A percentile compares a stretch with the other conserved stretches of the same genome.
Evolutionary conservation across 495 filamentous ascomycete genomes (phyloP).

Genomic region (Penicillium pancosmium): DNA sequence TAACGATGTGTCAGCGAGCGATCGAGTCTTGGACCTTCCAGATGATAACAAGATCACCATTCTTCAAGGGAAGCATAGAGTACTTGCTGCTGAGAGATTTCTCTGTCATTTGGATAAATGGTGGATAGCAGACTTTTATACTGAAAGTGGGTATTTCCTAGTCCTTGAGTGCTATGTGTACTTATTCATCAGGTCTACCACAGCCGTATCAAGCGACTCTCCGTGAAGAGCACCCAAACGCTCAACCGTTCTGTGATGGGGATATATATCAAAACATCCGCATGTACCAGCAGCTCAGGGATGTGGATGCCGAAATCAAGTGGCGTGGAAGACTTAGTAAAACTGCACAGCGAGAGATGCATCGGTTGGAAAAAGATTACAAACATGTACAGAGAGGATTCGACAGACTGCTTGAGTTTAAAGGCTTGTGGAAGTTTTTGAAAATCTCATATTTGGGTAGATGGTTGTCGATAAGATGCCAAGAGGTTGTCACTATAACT

Average conservation of each 20-base stretch:
- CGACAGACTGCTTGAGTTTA: background rate
- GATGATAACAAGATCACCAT: background rate
- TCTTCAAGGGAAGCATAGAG: background rate
- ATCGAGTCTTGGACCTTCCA: background rate
- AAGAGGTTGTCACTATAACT: background rate
- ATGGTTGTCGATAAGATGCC: background rate
- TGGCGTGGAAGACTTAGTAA: conserved; percentile 14
- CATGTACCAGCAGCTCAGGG: conserved; percentile 11
- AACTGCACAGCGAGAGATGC: conserved; percentile 1
- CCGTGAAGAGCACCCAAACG: conserved; percentile 15
- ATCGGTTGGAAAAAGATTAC: conserved; percentile 9
- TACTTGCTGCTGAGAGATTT: conserved; percentile 8
- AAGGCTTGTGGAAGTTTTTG: background rate
- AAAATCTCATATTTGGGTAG: background rate
- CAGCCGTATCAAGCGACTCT: background rate
- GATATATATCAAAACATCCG: conserved; percentile 16
- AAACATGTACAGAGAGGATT: background rate
- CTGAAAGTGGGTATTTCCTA: conserved; percentile 2
- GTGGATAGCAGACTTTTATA: conserved; percentile 10
- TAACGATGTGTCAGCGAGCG: no score
- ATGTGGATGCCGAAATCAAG: conserved; percentile 13
- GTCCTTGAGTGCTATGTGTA: no score
- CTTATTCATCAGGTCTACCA: background rate
- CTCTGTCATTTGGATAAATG: conserved; percentile 1
- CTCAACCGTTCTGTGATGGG: conserved; percentile 13